These are phyloP conservation scores for Aspergillus saccharolyticus DNA, from an alignment of 495 filamentous ascomycete species.

Conservation along the genomic window DNA sequence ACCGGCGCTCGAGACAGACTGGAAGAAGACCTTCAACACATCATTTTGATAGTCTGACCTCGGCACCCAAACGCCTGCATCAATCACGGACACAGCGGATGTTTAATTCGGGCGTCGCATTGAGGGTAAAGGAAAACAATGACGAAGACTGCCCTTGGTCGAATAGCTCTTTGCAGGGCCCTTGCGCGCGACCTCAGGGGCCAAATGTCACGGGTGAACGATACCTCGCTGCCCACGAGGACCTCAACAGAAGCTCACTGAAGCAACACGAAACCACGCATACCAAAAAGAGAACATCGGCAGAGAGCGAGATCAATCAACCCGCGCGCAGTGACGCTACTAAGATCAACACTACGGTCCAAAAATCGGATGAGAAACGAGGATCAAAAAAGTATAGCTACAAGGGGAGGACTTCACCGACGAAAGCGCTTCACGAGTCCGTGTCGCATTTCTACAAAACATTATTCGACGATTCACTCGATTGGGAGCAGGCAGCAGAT, in stretches of 20 bases:
- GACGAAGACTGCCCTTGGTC: conserved; percentile 6
- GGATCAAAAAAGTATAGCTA: conserved; percentile 10
- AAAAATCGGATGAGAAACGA: neutral
- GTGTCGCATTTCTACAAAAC: conserved; percentile 17
- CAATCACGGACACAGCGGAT: conserved; percentile 26
- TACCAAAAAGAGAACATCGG: neutral
- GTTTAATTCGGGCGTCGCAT: conserved; percentile 29
- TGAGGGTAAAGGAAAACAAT: conserved; percentile 15
- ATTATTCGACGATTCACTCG: conserved; percentile 13
- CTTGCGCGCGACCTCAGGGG: neutral
- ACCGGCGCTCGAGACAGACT: conserved; percentile 11
- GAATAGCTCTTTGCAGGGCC: neutral
- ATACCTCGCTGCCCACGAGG: conserved; percentile 2
- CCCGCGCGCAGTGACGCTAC: neutral
- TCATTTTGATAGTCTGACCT: conserved; percentile 20
- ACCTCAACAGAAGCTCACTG: neutral
- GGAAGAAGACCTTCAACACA: conserved; percentile 16
- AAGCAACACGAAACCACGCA: neutral
- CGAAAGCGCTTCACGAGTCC: conserved; percentile 7
- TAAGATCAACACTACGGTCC: neutral
- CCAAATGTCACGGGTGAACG: neutral
- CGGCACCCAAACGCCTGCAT: conserved; percentile 13
- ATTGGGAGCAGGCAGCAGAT: conserved; percentile 54
- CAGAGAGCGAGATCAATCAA: neutral
- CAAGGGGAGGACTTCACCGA: conserved; percentile 9